These are phyloP conservation scores for Solanum lycopersicoides DNA, from an alignment of 257 asterid species.

Conservation along the genomic window DNA sequence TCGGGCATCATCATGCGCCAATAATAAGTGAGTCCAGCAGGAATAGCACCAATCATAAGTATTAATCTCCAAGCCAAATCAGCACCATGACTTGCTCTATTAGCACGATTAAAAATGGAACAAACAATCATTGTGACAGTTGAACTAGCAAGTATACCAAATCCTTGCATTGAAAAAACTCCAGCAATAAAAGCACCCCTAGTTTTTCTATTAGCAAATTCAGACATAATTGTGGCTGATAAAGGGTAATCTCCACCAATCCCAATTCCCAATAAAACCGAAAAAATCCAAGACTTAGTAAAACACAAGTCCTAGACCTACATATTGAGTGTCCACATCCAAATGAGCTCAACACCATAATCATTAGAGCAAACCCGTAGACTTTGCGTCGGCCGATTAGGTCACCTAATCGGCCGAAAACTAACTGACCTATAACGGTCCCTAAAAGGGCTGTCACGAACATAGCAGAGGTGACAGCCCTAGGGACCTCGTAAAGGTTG, in stretches of 20 bases:
- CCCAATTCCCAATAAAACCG: conserved; percentile 42
- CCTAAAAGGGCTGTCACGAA: conserved; percentile 35
- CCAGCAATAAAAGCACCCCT: conserved; percentile 56
- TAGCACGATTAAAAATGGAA: conserved; percentile 22
- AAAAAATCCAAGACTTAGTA: conserved; percentile 32
- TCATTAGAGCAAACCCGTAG: conserved; percentile 32
- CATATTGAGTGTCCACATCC: conserved; percentile 48
- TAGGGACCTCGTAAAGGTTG: conserved; percentile 6
- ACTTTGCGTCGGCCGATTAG: conserved; percentile 38
- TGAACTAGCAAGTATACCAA: conserved; percentile 46
- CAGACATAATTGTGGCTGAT: conserved; percentile 64
- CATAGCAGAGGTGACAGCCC: conserved; percentile 22
- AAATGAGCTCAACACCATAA: conserved; percentile 45
- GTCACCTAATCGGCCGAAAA: conserved; percentile 46
- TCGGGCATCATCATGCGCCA: conserved; percentile 71
- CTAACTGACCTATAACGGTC: conserved; percentile 33
- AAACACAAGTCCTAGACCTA: conserved; percentile 30
- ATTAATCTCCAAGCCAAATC: conserved; percentile 59
- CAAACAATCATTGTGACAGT: conserved; percentile 45
- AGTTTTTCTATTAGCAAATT: conserved; percentile 38
- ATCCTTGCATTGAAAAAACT: conserved; percentile 63
- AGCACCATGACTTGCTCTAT: conserved; percentile 11
- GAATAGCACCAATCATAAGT: conserved; percentile 43
- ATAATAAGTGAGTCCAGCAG: conserved; percentile 42
- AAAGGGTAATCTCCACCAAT: conserved; percentile 59